Conservation (phyloP, 1,139 yeast species). For the Suhomyces guaymorum region DNA sequence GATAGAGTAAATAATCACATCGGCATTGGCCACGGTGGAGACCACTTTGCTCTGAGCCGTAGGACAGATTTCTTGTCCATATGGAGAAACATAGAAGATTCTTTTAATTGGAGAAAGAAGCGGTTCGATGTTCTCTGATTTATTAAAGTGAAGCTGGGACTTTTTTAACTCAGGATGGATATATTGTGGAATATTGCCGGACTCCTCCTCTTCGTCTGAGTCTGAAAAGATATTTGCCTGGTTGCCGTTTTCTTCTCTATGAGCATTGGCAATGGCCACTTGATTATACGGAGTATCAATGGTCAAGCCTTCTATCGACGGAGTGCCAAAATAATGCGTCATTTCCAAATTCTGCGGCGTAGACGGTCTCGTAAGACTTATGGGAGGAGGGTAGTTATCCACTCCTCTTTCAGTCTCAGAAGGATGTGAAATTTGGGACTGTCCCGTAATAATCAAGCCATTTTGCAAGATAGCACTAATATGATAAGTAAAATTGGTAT, state of each 20-base stretch:
- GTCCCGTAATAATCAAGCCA: conserved; percentile 85
- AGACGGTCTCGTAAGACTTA: conserved; percentile 38
- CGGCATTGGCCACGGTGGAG: conserved; percentile 50
- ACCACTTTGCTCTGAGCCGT: conserved; percentile 67
- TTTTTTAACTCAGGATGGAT: conserved; percentile 76
- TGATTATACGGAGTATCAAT: conserved; percentile 21
- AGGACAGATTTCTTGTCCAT: conserved; percentile 86
- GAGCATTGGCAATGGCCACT: conserved; percentile 17
- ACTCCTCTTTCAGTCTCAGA: conserved; percentile 22
- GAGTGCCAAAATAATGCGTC: conserved; percentile 20
- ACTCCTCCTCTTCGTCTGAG: conserved; percentile 40
- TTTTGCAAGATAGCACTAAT: conserved; percentile 74
- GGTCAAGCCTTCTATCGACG: conserved; percentile 14
- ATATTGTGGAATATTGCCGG: conserved; percentile 69
- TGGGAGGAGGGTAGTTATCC: conserved; percentile 40
- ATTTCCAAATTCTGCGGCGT: conserved; percentile 28
- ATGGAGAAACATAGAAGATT: conserved; percentile 80
- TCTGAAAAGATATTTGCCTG: conserved; percentile 9
- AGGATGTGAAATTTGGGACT: conserved; percentile 92
- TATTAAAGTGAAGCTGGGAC: conserved; percentile 73
- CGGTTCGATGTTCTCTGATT: conserved; percentile 54
- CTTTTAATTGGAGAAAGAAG: conserved; percentile 74
- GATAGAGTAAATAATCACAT: conserved; percentile 70
- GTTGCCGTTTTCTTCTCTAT: conserved; percentile 5
- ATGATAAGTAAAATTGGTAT: conserved; percentile 83